Evolutionary conservation across 2,329 filamentous ascomycete genomes (phyloP), one percentile per base, ranked within the genome.

Genomic region (Xylariaceae sp.): DNA sequence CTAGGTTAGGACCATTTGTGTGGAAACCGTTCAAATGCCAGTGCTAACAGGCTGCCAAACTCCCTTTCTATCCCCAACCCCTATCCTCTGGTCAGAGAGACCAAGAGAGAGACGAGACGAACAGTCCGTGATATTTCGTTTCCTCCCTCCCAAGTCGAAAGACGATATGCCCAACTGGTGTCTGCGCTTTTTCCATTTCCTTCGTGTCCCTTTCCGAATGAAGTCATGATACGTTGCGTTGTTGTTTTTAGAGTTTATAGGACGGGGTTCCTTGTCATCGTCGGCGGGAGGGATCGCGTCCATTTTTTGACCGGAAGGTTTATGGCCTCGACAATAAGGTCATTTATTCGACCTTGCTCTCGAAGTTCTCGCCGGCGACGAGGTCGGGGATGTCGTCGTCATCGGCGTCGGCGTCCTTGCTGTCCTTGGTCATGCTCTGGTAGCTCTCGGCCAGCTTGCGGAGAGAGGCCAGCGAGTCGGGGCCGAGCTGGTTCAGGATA

Each of bases 391-490:
- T 98, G 67, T 97, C 92, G 56, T 94, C 88, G 48, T 92, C 87
- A 41, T 82, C 79, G 58, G 83, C 85, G 52, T 81, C 78, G 59
- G 82, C 85, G 51, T 80, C 83, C 62, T 85, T 86, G 68, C 87
- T 85, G 63, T 81, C 83, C 83, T 95, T 95, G 74, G 96, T 90
- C 81, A 97, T 81, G 74, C 81, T 92, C 82, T 98, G 92, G 80
- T 98, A 98, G 79, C 85, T 94, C 80, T 98, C 92, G 59, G 92
- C 92, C 50, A 98, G 81, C 78, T 97, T 97, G 69, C 92, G 87
- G 62, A 98, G 87, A 50, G 88, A 95, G 46, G 92, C 92, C 45
- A 98, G 85, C 50, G 88, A 95, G 76, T 98, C 92, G 61, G 92
- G 92, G 61, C 92, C 92, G 50, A 98, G 88, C 77, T 98, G 92